Conservation (phyloP, 148 eudicot species). For the Vaccinium corymbosum region DNA sequence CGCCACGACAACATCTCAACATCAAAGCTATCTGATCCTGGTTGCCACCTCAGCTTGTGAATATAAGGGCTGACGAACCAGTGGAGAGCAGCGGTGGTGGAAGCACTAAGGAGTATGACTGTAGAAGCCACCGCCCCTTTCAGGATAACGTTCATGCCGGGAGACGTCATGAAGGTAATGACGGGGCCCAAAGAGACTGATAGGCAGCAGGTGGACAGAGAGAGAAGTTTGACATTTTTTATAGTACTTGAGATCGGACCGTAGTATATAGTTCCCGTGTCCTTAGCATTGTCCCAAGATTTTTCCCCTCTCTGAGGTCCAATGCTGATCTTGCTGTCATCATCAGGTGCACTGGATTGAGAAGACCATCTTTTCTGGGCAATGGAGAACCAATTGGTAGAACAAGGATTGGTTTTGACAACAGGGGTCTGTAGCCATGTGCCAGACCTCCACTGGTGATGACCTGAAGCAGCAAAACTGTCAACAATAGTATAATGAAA, state of each 20-base stretch:
- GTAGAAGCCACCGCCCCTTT: constrained; percentile 95
- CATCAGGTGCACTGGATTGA: constrained; percentile 42
- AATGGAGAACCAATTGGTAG: constrained; percentile 25
- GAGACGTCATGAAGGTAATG: constrained; percentile 94
- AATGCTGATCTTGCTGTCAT: constrained; percentile 70
- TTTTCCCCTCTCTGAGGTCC: constrained; percentile 57
- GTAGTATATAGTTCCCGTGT: constrained; percentile 39
- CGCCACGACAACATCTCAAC: constrained; percentile 95
- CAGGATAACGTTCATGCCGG: constrained; percentile 68
- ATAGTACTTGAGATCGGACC: constrained; percentile 92
- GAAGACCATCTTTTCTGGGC: constrained; percentile 63
- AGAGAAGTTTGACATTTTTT: constrained; percentile 90
- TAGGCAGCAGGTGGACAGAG: constrained; percentile 96
- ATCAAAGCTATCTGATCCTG: constrained; percentile 88
- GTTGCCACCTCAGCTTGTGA: constrained; percentile 88
- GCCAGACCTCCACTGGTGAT: constrained; percentile 31
- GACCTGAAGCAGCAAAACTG: constrained; percentile 39
- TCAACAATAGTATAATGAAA: background rate
- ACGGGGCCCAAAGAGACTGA: constrained; percentile 92
- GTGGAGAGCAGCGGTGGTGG: constrained; percentile 84
- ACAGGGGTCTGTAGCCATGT: constrained; percentile 24
- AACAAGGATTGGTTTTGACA: constrained; percentile 24
- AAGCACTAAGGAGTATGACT: constrained; percentile 85
- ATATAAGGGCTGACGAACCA: constrained; percentile 98
- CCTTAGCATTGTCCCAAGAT: constrained; percentile 35